Base-by-base conservation (phyloP, 1,284 basidiomycete genomes). In the Microstroma glucosiphilum region DNA sequence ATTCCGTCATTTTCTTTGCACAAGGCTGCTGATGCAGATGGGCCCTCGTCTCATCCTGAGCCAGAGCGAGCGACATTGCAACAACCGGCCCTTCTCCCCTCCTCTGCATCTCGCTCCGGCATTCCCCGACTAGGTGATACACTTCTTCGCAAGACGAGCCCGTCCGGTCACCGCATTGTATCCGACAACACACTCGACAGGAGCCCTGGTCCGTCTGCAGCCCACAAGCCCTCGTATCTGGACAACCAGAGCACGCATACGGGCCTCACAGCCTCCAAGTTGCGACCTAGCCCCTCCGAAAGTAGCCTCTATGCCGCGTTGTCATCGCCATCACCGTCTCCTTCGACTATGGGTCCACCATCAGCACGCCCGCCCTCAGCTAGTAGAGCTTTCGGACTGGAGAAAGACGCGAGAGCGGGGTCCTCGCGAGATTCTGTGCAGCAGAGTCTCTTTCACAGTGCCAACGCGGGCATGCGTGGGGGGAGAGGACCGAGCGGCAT, bases 91-190 rank as follows among this genome's bases (percentile, higher is more conserved):
- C 30, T 37, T 37, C 30, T 37, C 4, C 30, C 30, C 3, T 37
- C 30, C 3, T 48, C 43, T 48, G 43, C 43, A 4, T 48, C 43
- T 4, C 4, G 43, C 3, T 37, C 30, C 9, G 43, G 43, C 43
- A 48, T n/a, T 21, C 43, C 51, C 26, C 51, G 51, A 15, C 25
- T 54, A 25, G 51, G 51, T 15, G 51, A 54, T 25, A 54, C 51
- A 7, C 51, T 54, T 6, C 51, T 54, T 15, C 51, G 51, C 51
- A 54, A 54, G 51, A 25, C 13, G 13, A 54, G 51, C 19, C 51
- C 51, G 21, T 15, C 21, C 6, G 43, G 43, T 48, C 43, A 21
- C 12, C 15, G 43, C 43, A 12, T 17, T 12, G 21, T 17, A 4
- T n/a, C 17, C 12, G 21, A 48, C 43, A 48, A 48, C 43, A 48